These are phyloP conservation scores for Straminergon stramineum DNA, from an alignment of 225 moss, liverwort and hornwort species.

Conservation along the genomic window DNA sequence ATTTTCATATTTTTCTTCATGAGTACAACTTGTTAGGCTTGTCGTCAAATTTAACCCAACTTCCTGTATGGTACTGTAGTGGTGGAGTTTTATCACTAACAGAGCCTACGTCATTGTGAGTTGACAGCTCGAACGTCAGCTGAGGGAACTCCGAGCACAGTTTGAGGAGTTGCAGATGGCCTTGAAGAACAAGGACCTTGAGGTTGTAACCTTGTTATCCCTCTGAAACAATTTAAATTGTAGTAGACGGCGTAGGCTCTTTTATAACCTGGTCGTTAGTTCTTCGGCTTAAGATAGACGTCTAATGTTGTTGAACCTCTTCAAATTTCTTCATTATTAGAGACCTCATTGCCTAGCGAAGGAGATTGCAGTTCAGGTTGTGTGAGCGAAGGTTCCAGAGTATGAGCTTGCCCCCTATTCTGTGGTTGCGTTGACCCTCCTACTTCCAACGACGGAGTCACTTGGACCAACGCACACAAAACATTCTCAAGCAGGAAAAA, in stretches of 20 bases:
- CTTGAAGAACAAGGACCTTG: constrained; percentile 46
- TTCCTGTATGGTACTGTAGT: not conserved
- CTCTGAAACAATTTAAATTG: not conserved
- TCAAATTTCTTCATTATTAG: not conserved
- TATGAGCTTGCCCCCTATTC: not conserved
- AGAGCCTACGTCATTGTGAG: not conserved
- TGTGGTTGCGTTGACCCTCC: not conserved
- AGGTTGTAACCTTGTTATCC: constrained; percentile 2
- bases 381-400: not conserved
- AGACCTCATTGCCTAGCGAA: not conserved
- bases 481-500: not conserved
- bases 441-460: not conserved
- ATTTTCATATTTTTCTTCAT: not conserved
- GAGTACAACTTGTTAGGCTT: not conserved
- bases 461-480: not conserved
- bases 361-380: not conserved
- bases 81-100: not conserved
- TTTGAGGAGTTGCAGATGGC: constrained; percentile 48
- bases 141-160: constrained; percentile 50
- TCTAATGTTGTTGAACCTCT: not conserved
- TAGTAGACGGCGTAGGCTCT: not conserved
- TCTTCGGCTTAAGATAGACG: not conserved
- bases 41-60: not conserved
- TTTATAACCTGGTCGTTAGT: not conserved
- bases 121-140: constrained; percentile 58